phyloP scores from a whole-genome alignment of 2,329 filamentous ascomycete species.

The Paracoccidioides brasiliensis region DNA sequence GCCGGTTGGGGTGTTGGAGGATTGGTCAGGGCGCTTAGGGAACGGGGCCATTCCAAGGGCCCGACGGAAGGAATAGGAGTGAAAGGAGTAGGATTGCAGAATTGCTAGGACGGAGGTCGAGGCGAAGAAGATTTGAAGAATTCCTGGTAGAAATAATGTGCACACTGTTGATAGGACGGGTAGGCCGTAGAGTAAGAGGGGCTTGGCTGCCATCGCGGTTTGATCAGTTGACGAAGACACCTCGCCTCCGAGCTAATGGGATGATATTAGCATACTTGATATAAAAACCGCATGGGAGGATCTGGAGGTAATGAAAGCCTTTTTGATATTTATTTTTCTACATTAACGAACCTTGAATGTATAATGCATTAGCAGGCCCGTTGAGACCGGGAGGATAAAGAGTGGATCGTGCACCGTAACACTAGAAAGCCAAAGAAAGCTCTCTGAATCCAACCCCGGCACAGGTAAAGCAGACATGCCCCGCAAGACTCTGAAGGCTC shows the following conservation, averaged over 20 bases:
- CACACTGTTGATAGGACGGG: slow-evolving; percentile 42
- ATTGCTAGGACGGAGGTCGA: slow-evolving; percentile 25
- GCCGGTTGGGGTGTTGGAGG: neutral
- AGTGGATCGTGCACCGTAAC: slow-evolving; percentile 64
- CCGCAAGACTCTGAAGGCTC: slow-evolving; percentile 63
- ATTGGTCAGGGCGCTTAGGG: slow-evolving; percentile 1
- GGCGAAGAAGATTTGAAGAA: slow-evolving; percentile 52
- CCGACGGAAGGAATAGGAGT: slow-evolving; percentile 21
- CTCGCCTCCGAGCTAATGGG: neutral
- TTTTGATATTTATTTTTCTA: no score
- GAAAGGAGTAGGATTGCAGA: slow-evolving; percentile 36
- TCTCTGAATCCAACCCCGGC: slow-evolving; percentile 59
- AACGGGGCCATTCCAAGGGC: slow-evolving; percentile 17
- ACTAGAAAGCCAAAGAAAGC: slow-evolving; percentile 66
- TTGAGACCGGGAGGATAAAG: slow-evolving; percentile 56
- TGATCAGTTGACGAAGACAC: neutral
- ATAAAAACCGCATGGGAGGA: neutral
- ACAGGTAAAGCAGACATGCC: slow-evolving; percentile 69
- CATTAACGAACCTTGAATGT: slow-evolving; percentile 43
- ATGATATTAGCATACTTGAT: neutral
- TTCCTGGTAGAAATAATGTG: slow-evolving; percentile 43
- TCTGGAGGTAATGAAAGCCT: neutral
- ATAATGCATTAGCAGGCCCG: slow-evolving; percentile 43
- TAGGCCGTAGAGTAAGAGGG: slow-evolving; percentile 31
- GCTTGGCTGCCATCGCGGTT: slow-evolving; percentile 9